Evolutionary conservation across 495 filamentous ascomycete species (phyloP), one percentile per base, ranked within the genome.

Genomic region (Hypomontagnella monticulosa): DNA sequence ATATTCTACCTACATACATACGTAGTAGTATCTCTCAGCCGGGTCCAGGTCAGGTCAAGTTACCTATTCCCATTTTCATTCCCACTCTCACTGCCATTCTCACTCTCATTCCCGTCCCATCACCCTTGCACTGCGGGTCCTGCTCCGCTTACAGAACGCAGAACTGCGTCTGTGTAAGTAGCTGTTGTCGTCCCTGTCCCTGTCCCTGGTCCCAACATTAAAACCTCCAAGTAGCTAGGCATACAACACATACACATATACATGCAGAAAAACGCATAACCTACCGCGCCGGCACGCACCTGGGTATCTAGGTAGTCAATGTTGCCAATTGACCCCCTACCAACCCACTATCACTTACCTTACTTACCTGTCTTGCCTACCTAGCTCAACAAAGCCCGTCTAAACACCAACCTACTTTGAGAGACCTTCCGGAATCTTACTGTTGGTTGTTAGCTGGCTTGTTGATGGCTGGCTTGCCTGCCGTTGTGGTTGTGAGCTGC

Each of bases 51-150:
- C 23, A 27, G 23, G 23, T 27, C 2, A 27, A 27, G 23, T 27
- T 27, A 27, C 53, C 11, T 16, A 55, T 53, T 52, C 30, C 51
- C 43, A 53, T 18, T 51, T 19, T 32, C 34, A 38, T 38, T 40
- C 27, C 51, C 18, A 41, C 3, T 19, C n/a, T 27, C 18, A 4
- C 41, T 23, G 20, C 23, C 30, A 7, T n/a, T 37, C 15, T 15
- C 30, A 55, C 47, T 63, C 19, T 32, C 47, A 63, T 63, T 62
- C 23, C 48, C 60, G 47, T 57, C 52, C 18, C 27, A 47, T 47
- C 42, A 67, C 41, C 59, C 59, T 68, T 69, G 60, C 49, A 63
- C 49, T 60, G 65, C 65, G 59, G 65, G 59, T 54, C 65, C 59
- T 50, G 55, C 59, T 68, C 65, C 65, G 59, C 65, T 68, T 59